phyloP scores from a whole-genome alignment of 139 green algal genomes.

The Picochlorum sp. region DNA sequence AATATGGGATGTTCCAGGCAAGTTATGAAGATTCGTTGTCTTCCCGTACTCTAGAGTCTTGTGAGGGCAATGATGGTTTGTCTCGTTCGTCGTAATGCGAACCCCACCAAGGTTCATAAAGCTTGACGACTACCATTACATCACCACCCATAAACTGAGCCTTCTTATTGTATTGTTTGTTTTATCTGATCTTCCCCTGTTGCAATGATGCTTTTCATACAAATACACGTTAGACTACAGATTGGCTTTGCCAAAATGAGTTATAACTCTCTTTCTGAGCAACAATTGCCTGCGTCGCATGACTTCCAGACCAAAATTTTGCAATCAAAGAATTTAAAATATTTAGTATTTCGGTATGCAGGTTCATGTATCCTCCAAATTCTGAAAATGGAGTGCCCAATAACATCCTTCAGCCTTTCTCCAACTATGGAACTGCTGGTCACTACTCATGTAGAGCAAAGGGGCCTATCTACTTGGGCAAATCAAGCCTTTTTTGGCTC shows the following conservation, averaged over 20 bases:
- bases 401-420: conserved; percentile 66
- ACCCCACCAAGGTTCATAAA: conserved; percentile 21
- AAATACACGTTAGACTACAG: conserved; percentile 27
- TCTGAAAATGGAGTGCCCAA: conserved; percentile 56
- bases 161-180: neutral
- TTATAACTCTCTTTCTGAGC: conserved; percentile 13
- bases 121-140: conserved; percentile 29
- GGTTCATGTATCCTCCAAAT: conserved; percentile 39
- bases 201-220: conserved; percentile 12
- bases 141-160: conserved; percentile 39
- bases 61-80: conserved; percentile 18
- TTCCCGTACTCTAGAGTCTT: neutral
- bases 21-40: neutral
- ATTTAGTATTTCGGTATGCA: conserved; percentile 8
- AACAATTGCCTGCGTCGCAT: neutral
- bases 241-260: conserved; percentile 18
- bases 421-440: conserved; percentile 81
- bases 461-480: conserved; percentile 93
- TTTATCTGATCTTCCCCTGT: neutral
- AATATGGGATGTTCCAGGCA: conserved; percentile 82
- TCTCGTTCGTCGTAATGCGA: conserved; percentile 34
- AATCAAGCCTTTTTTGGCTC: conserved; percentile 69
- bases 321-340: neutral
- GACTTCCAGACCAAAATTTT: neutral
- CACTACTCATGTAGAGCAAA: conserved; percentile 69